phyloP scores from a whole-genome alignment of 495 filamentous ascomycete genomes.

The Penicillium macrosclerotiorum region DNA sequence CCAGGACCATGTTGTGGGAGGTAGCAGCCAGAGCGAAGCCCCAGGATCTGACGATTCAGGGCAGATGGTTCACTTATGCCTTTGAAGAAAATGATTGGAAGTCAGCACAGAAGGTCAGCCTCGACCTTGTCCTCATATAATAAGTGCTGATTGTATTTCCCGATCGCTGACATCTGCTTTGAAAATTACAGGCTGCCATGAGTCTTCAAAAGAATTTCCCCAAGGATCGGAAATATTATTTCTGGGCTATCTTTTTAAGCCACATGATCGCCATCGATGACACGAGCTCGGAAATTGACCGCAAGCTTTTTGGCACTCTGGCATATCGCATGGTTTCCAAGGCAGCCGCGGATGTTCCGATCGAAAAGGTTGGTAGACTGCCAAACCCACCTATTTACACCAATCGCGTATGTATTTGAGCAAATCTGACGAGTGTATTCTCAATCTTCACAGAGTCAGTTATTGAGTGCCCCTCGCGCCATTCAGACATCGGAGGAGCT shows the following conservation, averaged over 20 bases:
- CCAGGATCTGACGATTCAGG: slow-evolving; percentile 50
- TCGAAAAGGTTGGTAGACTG: too few species aligned
- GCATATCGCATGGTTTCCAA: slow-evolving; percentile 61
- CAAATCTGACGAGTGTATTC: neutral
- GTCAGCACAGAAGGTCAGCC: slow-evolving; percentile 55
- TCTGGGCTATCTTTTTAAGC: slow-evolving; percentile 56
- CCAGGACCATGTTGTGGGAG: slow-evolving; percentile 51
- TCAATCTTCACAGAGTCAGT: slow-evolving; percentile 8
- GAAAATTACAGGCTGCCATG: slow-evolving; percentile 50
- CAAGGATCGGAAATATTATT: slow-evolving; percentile 53
- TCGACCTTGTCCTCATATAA: too few species aligned
- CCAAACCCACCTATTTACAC: too few species aligned
- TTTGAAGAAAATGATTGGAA: slow-evolving; percentile 52
- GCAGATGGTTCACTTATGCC: slow-evolving; percentile 51
- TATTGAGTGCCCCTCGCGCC: slow-evolving; percentile 42
- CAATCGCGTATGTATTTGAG: neutral
- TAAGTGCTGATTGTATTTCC: too few species aligned
- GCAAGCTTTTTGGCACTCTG: slow-evolving; percentile 54
- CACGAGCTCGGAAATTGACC: slow-evolving; percentile 44
- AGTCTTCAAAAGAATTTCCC: slow-evolving; percentile 58
- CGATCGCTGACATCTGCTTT: slow-evolving; percentile 2
- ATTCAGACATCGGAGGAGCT: slow-evolving; percentile 57
- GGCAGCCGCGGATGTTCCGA: slow-evolving; percentile 51
- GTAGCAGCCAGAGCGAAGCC: slow-evolving; percentile 51
- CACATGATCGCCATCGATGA: slow-evolving; percentile 39